These are phyloP conservation scores for Ogataea chonburiensis DNA, from an alignment of 805 yeast genomes.

Conservation along the genomic window DNA sequence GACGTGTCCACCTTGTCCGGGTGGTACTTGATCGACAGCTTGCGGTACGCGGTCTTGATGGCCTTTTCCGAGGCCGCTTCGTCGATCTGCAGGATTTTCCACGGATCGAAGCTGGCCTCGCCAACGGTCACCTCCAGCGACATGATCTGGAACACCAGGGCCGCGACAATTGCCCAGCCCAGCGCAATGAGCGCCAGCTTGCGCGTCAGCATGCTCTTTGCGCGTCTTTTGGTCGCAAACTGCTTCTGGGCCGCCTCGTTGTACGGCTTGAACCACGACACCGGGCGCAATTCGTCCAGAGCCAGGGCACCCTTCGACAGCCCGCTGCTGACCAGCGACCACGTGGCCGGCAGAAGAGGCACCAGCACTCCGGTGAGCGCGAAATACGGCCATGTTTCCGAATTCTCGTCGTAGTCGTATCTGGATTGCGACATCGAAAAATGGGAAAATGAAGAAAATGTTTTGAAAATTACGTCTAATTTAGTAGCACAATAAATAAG, in stretches of 20 bases:
- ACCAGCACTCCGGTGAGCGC: conserved; percentile 68
- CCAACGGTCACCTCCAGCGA: conserved; percentile 46
- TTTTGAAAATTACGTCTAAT: not conserved
- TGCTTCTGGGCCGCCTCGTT: conserved; percentile 32
- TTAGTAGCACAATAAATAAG: not conserved
- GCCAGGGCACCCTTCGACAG: conserved; percentile 3
- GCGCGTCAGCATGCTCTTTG: conserved; percentile 37
- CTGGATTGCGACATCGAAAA: conserved; percentile 47
- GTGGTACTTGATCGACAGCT: conserved; percentile 82
- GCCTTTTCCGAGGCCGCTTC: conserved; percentile 68
- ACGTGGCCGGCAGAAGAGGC: conserved; percentile 57
- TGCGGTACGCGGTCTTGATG: conserved; percentile 79
- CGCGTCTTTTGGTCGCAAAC: conserved; percentile 28
- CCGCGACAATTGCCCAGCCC: conserved; percentile 64
- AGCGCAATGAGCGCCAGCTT: conserved; percentile 31
- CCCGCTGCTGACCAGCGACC: conserved; percentile 23
- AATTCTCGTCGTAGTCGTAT: conserved; percentile 82
- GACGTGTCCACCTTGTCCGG: conserved; percentile 86
- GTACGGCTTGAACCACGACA: conserved; percentile 34
- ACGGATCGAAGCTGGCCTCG: conserved; percentile 74
- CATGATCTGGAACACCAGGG: conserved; percentile 40
- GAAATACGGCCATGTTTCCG: conserved; percentile 93
- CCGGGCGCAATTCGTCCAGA: conserved; percentile 23
- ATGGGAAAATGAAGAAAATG: conserved; percentile 5
- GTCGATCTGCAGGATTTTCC: conserved; percentile 75